Conservation (phyloP, 345 rosid species). For the Melastoma malabathricum region DNA sequence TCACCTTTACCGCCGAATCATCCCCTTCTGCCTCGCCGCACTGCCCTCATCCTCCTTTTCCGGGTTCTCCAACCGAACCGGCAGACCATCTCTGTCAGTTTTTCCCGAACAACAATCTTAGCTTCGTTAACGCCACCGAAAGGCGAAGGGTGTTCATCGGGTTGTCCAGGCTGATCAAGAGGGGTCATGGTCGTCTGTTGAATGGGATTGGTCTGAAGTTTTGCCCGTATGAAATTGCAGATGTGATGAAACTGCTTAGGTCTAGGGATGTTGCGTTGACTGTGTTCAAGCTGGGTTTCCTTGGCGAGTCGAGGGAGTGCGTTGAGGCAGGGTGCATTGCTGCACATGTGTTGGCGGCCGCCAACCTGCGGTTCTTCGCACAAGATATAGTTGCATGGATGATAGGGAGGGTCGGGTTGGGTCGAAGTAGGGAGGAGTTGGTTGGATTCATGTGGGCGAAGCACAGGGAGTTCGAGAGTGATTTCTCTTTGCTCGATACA, state of each 20-base stretch:
- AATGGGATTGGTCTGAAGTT: constrained; percentile 19
- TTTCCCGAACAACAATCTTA: constrained; percentile 12
- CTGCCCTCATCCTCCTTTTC: neutral
- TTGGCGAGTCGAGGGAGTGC: constrained; percentile 23
- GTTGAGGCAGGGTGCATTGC: constrained; percentile 32
- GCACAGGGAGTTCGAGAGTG: constrained; percentile 37
- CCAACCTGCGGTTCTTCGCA: constrained; percentile 30
- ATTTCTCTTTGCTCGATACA: constrained; percentile 51
- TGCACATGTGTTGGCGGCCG: constrained; percentile 38
- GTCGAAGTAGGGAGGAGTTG: constrained; percentile 24
- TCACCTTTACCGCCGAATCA: neutral
- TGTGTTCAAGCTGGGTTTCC: constrained; percentile 43
- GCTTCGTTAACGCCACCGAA: constrained; percentile 33
- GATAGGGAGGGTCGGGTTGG: constrained; percentile 34
- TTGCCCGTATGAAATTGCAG: constrained; percentile 31
- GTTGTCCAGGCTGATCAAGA: constrained; percentile 34
- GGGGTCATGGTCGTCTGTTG: constrained; percentile 14
- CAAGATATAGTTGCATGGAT: constrained; percentile 54
- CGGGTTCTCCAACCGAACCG: neutral
- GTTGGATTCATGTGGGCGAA: constrained; percentile 50
- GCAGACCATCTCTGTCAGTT: constrained; percentile 30
- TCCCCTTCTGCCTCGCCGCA: neutral
- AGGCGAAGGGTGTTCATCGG: constrained; percentile 39
- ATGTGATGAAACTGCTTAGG: constrained; percentile 30
- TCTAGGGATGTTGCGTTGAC: constrained; percentile 41